Conservation (phyloP, 352 stramenopile species). For the Globisporangium irregulare region DNA sequence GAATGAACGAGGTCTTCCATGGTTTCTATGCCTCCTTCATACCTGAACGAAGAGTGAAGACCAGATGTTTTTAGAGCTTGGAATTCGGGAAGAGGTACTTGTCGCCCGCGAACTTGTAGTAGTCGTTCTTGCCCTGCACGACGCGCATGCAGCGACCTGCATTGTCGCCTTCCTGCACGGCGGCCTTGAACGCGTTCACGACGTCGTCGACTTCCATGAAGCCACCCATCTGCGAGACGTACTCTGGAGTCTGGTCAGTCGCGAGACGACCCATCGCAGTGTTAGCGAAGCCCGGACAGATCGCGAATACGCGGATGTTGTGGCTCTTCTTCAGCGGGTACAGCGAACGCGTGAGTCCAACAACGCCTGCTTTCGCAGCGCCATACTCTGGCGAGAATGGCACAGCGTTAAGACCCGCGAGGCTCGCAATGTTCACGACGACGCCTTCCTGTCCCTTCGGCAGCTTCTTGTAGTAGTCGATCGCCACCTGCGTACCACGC, state of each 20-base stretch:
- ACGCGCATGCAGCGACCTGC: conserved; percentile 57
- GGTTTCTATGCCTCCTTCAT: neutral
- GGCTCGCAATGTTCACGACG: conserved; percentile 25
- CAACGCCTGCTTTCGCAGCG: conserved; percentile 75
- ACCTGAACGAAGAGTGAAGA: neutral
- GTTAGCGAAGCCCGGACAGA: conserved; percentile 26
- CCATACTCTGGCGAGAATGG: conserved; percentile 65
- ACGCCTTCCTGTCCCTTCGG: conserved; percentile 56
- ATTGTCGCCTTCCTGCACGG: conserved; percentile 52
- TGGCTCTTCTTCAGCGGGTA: conserved; percentile 55
- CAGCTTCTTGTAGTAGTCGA: conserved; percentile 55
- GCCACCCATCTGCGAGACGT: conserved; percentile 18
- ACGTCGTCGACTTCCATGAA: conserved; percentile 48
- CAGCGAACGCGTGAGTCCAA: conserved; percentile 70
- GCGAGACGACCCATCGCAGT: conserved; percentile 22
- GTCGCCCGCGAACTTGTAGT: conserved; percentile 71
- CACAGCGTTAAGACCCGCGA: conserved; percentile 25
- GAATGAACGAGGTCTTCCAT: neutral
- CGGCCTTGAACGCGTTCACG: conserved; percentile 49
- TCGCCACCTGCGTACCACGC: conserved; percentile 62
- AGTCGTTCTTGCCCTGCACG: conserved; percentile 39
- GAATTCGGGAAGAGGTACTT: conserved; percentile 66
- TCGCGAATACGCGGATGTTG: conserved; percentile 53
- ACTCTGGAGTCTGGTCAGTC: conserved; percentile 7
- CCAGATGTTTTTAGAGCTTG: conserved; percentile 23